Percentiles rank a stretch among this genome's conserved stretches.
These are phyloP conservation scores for Colletotrichum sp. DNA, from an alignment of 2,329 filamentous ascomycete species.

Conservation along the genomic window DNA sequence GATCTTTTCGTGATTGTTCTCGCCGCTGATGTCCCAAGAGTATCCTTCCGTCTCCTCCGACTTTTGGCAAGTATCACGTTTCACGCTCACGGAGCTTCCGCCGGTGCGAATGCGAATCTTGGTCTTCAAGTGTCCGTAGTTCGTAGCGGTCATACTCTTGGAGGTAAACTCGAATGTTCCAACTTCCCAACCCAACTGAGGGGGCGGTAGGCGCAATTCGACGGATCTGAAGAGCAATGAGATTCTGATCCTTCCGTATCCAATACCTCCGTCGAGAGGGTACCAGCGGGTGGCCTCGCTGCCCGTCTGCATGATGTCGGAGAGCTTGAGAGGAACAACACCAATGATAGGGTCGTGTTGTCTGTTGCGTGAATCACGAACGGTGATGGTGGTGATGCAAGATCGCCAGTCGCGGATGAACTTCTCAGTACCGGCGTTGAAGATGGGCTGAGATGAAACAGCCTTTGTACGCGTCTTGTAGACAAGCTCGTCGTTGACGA, in stretches of 20 bases:
- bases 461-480: conserved; percentile 97
- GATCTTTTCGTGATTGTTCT: conserved; percentile 48
- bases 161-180: conserved; percentile 90
- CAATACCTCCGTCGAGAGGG: conserved; percentile 92
- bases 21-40: conserved; percentile 52
- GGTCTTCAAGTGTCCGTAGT: conserved; percentile 69
- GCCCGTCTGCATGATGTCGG: conserved; percentile 84
- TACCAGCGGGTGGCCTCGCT: conserved; percentile 93
- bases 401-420: conserved; percentile 95
- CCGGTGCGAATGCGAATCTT: conserved; percentile 84
- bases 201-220: conserved; percentile 82
- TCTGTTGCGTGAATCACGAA: conserved; percentile 85
- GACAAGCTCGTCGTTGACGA: conserved; percentile 85
- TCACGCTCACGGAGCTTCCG: conserved; percentile 76
- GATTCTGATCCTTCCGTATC: conserved; percentile 88
- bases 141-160: conserved; percentile 67
- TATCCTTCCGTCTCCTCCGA: conserved; percentile 59
- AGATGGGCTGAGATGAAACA: conserved; percentile 92
- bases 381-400: conserved; percentile 82
- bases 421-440: conserved; percentile 93
- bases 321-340: conserved; percentile 85
- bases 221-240: conserved; percentile 90
- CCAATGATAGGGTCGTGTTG: conserved; percentile 95
- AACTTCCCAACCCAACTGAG: conserved; percentile 91
- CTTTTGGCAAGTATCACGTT: conserved; percentile 64